Evolutionary conservation across 1,139 yeast genomes (phyloP).

Genomic region (Debaryomycetaceae sp.): DNA sequence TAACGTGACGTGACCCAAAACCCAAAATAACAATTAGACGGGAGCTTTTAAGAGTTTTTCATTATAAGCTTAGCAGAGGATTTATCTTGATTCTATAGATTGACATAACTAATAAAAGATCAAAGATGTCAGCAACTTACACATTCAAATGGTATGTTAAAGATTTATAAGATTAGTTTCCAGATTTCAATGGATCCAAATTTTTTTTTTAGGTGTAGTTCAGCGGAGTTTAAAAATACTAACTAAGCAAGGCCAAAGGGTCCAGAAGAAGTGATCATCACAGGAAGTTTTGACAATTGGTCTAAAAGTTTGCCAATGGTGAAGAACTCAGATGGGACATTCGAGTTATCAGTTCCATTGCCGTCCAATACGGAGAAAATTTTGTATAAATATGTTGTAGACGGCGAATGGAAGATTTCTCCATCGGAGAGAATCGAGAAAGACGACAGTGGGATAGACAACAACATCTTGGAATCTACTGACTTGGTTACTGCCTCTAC

Average conservation of each 20-base stretch:
- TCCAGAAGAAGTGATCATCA: slow-evolving; percentile 66
- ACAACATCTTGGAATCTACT: slow-evolving; percentile 50
- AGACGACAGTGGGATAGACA: slow-evolving; percentile 55
- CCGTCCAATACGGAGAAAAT: slow-evolving; percentile 39
- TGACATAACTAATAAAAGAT: neutral
- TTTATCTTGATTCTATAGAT: neutral
- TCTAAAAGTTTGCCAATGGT: slow-evolving; percentile 54
- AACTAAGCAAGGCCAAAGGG: slow-evolving; percentile 60
- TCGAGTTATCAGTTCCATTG: slow-evolving; percentile 57
- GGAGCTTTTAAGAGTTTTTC: neutral
- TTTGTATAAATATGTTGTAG: slow-evolving; percentile 69
- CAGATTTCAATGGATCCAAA: too few relatives aligned
- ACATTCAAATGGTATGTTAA: slow-evolving; percentile 30
- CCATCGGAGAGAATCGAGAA: slow-evolving; percentile 40
- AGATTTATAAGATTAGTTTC: too few relatives aligned
- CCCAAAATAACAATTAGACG: neutral
- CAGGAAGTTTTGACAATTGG: slow-evolving; percentile 82
- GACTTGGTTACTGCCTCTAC: slow-evolving; percentile 33
- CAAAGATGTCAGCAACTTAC: slow-evolving; percentile 23
- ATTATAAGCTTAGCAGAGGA: neutral
- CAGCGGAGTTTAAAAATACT: too few relatives aligned
- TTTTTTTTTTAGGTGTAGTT: too few relatives aligned
- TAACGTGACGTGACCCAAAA: neutral
- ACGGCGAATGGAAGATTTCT: slow-evolving; percentile 65
- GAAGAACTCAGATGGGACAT: slow-evolving; percentile 58